Base-by-base conservation (phyloP, 176 grass and related monocot genomes). In the Eleusine indica region DNA sequence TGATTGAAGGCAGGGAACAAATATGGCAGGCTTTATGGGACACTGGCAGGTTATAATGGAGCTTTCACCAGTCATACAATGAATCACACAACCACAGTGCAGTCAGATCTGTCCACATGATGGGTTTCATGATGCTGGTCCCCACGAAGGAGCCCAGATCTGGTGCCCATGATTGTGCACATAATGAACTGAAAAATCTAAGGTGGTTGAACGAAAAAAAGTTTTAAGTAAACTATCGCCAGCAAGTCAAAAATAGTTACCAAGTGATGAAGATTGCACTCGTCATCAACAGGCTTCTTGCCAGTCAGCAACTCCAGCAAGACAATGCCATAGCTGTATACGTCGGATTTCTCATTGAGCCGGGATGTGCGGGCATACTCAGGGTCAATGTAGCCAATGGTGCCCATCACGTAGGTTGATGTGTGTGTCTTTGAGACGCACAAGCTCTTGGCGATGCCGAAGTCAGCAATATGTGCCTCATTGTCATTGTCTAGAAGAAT, bases 251-350 rank as follows among this genome's bases (percentile, higher is more conserved):
- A 73, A 79, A 65, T 52, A 60, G 65, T 87, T 98, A 98, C 96
- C 96, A 95, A 69, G 66, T 98, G 91, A 89, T 93, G 96, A 14
- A 98, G 88, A 84, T 98, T 98, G 68, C 88, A 98, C 70, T 98
- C 92, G 16, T 95, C 91, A 37, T 98, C 92, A 2, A 98, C 96
- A 2, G 96, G 83, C 30, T 85, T 98, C 67, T 90, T 93, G 28
- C 96, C 96, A 8, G 96, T 98, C n/a, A 98, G 85, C 75, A 98
- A 61, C 87, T 98, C 96, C 2, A 98, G 76, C 67, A 98, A 74
- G 72, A 97, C 90, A 3, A 94, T 82, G 22, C 95, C 95, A 3
- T 94, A 97, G 80, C 92, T 97, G 77, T 97, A 97, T 42, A 97
- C 90, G 73, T 97, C 95, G 0, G 88, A 94, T 77, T 97, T 97